Percentiles rank a stretch among this genome's conserved stretches.
phyloP scores from a whole-genome alignment of 1,284 basidiomycete genomes.

The Ceratobasidium sp. region DNA sequence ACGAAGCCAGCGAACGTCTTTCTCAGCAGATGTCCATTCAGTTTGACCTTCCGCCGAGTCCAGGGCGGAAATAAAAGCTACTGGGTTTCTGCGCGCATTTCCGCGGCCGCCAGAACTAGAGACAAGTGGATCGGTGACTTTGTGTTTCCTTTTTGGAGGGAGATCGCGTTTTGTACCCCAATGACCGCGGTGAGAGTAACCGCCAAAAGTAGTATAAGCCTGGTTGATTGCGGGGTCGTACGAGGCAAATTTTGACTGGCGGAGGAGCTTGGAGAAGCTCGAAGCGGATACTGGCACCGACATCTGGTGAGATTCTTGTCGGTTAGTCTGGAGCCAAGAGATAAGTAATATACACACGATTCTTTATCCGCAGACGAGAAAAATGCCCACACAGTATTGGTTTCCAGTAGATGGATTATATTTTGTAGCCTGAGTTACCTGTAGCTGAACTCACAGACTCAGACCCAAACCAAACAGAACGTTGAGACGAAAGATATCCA shows the following conservation, averaged over 20 bases:
- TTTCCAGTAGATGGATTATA: too few species aligned
- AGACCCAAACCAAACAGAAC: too few species aligned
- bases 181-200: constrained; percentile 77
- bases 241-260: constrained; percentile 80
- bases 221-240: constrained; percentile 80
- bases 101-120: constrained; percentile 37
- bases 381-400: too few species aligned
- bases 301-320: background rate
- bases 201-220: constrained; percentile 75
- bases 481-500: too few species aligned
- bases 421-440: too few species aligned
- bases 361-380: too few species aligned
- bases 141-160: constrained; percentile 53
- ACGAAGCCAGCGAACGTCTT: constrained; percentile 72
- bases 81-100: constrained; percentile 67
- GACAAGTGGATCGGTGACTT: constrained; percentile 35
- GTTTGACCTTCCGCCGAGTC: constrained; percentile 80
- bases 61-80: constrained; percentile 70
- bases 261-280: constrained; percentile 76
- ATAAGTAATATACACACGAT: background rate
- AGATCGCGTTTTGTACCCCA: constrained; percentile 84
- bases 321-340: background rate
- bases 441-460: too few species aligned
- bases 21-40: constrained; percentile 76
- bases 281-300: constrained; percentile 61